phyloP scores from a whole-genome alignment of 257 asterid genomes.

The Plantago ovata region DNA sequence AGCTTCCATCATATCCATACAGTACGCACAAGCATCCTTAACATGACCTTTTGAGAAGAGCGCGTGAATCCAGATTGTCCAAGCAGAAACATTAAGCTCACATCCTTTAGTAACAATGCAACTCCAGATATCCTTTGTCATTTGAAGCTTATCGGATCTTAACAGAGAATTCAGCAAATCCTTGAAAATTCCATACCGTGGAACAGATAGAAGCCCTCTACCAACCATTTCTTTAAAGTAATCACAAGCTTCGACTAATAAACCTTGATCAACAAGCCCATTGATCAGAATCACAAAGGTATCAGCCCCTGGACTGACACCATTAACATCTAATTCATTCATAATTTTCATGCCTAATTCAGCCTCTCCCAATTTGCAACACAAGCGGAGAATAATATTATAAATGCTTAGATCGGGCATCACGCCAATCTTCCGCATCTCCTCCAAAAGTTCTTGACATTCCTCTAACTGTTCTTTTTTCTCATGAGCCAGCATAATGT shows the following conservation, averaged over 20 bases:
- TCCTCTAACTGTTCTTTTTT: slow-evolving; percentile 81
- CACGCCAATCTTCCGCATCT: slow-evolving; percentile 61
- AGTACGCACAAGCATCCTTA: slow-evolving; percentile 80
- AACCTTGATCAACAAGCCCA: slow-evolving; percentile 62
- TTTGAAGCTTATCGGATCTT: slow-evolving; percentile 67
- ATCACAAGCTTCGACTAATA: slow-evolving; percentile 72
- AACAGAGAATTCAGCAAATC: slow-evolving; percentile 69
- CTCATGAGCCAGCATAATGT: slow-evolving; percentile 81
- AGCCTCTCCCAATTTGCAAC: slow-evolving; percentile 74
- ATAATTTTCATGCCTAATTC: slow-evolving; percentile 46
- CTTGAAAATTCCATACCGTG: slow-evolving; percentile 81
- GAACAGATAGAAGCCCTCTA: slow-evolving; percentile 72
- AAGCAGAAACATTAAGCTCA: slow-evolving; percentile 71
- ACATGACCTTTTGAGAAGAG: slow-evolving; percentile 76
- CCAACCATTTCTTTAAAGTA: slow-evolving; percentile 77
- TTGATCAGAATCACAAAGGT: slow-evolving; percentile 58
- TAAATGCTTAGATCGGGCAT: slow-evolving; percentile 57
- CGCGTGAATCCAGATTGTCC: slow-evolving; percentile 98
- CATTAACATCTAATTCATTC: slow-evolving; percentile 64
- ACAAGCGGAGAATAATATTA: slow-evolving; percentile 56
- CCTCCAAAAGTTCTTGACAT: slow-evolving; percentile 63
- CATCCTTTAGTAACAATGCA: slow-evolving; percentile 67
- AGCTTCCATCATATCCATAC: slow-evolving; percentile 87
- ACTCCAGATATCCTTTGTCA: slow-evolving; percentile 76
- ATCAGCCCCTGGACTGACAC: slow-evolving; percentile 74